Base-by-base conservation (phyloP, 1,284 basidiomycete genomes). In the Pascua sp. region DNA sequence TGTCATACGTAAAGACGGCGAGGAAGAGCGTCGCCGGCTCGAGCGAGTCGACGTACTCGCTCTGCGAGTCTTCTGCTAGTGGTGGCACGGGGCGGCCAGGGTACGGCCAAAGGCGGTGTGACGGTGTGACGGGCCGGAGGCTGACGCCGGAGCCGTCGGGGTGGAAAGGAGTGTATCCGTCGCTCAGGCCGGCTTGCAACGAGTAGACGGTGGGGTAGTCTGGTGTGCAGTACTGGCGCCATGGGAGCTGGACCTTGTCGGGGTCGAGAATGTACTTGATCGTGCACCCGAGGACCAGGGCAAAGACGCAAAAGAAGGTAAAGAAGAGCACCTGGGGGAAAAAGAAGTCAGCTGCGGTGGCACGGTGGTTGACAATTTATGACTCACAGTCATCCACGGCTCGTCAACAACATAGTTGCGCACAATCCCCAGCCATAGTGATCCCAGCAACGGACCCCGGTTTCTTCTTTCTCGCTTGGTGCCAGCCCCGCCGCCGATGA, bases 241-340 rank as follows among this genome's bases (percentile, higher is more conserved):
- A 98, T 45, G 94, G 93, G 37, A 95, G 78, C 13, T 91, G 88
- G 56, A 89, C 88, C 76, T 97, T 97, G 82, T 98, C 95, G 47
- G 93, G 91, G 72, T 97, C 94, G 70, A 97, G 84, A 62, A 94
- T 84, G 76, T 95, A 89, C 72, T 92, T 93, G 74, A 97, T 83
- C 54, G 90, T 81, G n/a, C 17, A 48, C 5, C 46, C 46, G 5
- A 48, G 32, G 46, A 39, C 42, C 24, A 47, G 15, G 41, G 15
- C 24, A 18, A 55, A 55, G 24, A 50, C 46, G 12, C 39, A 42
- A 8, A 50, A 42, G 17, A 40, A 24, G 40, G 38, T n/a, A 36
- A 53, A 24, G 36, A 37, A 38, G 16, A 55, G 47, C 16, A 37
- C 11, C 47, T 48, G 47, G 24, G n/a, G 24, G 24, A 32, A 32